Base-by-base conservation (phyloP, 306 rosid species). In the Glycine tomentella region DNA sequence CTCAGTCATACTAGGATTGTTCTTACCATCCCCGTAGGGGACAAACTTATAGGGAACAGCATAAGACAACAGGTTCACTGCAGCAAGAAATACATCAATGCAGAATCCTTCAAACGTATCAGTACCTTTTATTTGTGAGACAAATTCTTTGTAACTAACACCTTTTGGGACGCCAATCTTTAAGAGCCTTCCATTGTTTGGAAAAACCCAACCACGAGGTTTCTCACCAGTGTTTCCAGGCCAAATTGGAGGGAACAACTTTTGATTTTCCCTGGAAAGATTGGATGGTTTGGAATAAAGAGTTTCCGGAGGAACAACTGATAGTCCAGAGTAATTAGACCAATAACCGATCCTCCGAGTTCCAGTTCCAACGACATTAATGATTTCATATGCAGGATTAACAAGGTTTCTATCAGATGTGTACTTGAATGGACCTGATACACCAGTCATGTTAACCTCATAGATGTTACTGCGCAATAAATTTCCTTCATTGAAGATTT, bases 121-220 rank as follows among this genome's bases (percentile, higher is more conserved):
- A 14, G 88, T 74, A 83, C 95, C 90, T 59, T 70, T 75, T 61
- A 79, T 58, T 56, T 84, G 85, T 3, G 91, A 85, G 53, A 84
- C 87, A 79, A 93, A 90, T 67, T 96, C 92, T 0, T 7, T 90
- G 85, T 84, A 96, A 83, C 91, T 83, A 79, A 88, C 87, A 71
- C 89, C 74, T 34, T 8, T 89, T 0, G 98, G 97, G 34, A 96
- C 97, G 78, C 93, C 99, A 46, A 96, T 92, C 50, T 31, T 90
- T 86, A 96, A 88, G 4, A 85, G 88, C 82, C 92, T 89, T 85
- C 98, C 99, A 64, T 70, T 89, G 91, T 86, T 90, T 1, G 99
- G 98, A 78, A 96, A 96, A 56, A 89, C 92, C 99, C 99, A 96
- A 36, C 99, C 99, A 15, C 98, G 98, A 76, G 99, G 99, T 81